Percentiles rank a stretch among this genome's conserved stretches.
phyloP scores from a whole-genome alignment of 352 stramenopile species.

The Globisporangium takayamanum region DNA sequence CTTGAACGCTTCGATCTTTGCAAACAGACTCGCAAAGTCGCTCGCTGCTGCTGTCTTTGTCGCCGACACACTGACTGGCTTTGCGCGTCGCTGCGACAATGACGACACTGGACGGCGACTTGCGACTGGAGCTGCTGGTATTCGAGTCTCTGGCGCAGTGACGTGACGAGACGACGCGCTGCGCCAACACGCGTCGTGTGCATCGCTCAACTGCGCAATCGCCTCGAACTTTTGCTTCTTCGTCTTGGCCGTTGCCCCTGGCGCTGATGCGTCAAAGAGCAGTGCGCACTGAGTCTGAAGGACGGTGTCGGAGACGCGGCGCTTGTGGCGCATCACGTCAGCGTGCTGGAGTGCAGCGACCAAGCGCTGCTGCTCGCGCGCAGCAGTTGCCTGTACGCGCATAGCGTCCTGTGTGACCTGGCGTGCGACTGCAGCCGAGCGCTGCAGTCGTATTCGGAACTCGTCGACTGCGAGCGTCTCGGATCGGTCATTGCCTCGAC shows the following conservation, averaged over 20 bases:
- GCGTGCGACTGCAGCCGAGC: conserved; percentile 36
- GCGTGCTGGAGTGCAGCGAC: conserved; percentile 23
- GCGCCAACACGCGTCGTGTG: conserved; percentile 30
- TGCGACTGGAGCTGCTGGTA: not conserved
- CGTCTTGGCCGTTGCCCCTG: conserved; percentile 19
- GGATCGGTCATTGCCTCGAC: not conserved
- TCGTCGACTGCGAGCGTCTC: conserved; percentile 26
- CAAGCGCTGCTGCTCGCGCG: conserved; percentile 41
- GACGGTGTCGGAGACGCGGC: conserved; percentile 51
- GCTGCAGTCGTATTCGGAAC: conserved; percentile 65
- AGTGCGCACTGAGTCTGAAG: conserved; percentile 52
- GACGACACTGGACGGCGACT: too few relatives aligned
- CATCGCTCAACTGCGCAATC: conserved; percentile 40
- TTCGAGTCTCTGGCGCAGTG: conserved; percentile 11
- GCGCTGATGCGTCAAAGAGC: conserved; percentile 17
- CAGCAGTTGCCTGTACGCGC: conserved; percentile 19
- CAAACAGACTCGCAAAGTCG: conserved; percentile 22
- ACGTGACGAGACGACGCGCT: conserved; percentile 4
- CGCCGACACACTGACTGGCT: not conserved
- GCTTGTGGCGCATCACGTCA: conserved; percentile 45
- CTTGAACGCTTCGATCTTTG: conserved; percentile 29
- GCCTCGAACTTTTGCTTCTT: conserved; percentile 29
- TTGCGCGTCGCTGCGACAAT: too few relatives aligned
- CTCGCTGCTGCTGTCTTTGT: conserved; percentile 7
- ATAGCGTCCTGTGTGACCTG: conserved; percentile 31